phyloP scores from a whole-genome alignment of 73 alveolate genomes.

The Uronychia setigera region DNA sequence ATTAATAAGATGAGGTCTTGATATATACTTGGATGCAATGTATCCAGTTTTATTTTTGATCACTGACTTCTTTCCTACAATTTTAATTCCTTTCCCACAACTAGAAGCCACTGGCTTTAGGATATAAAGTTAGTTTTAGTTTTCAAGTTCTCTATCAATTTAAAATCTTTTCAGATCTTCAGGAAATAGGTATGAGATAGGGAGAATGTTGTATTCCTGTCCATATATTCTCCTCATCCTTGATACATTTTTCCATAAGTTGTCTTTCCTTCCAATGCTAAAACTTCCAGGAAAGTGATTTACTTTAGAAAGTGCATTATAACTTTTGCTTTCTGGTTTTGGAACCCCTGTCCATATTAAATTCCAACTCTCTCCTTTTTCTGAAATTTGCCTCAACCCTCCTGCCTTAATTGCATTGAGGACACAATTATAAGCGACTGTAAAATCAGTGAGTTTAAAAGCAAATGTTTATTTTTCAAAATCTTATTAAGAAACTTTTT shows the following conservation, averaged over 20 bases:
- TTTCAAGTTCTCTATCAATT: slow-evolving; percentile 8
- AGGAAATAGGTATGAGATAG: slow-evolving; percentile 29
- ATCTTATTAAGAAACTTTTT: neutral
- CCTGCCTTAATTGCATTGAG: slow-evolving; percentile 57
- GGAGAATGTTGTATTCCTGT: slow-evolving; percentile 27
- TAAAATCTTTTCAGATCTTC: slow-evolving; percentile 9
- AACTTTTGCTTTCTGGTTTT: neutral
- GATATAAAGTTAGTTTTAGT: slow-evolving; percentile 72
- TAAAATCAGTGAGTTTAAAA: slow-evolving; percentile 1
- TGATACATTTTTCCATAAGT: slow-evolving; percentile 77
- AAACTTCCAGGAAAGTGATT: slow-evolving; percentile 93
- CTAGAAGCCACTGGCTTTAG: slow-evolving; percentile 72
- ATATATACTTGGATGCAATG: slow-evolving; percentile 35
- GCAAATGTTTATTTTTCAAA: neutral
- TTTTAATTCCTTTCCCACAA: slow-evolving; percentile 74
- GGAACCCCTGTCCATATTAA: slow-evolving; percentile 66
- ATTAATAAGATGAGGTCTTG: slow-evolving; percentile 66
- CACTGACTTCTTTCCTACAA: slow-evolving; percentile 35
- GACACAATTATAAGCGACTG: slow-evolving; percentile 38
- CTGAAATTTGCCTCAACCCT: slow-evolving; percentile 38
- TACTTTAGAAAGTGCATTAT: slow-evolving; percentile 16
- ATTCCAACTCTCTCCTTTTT: slow-evolving; percentile 47
- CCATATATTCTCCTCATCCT: slow-evolving; percentile 69
- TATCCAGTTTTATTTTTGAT: slow-evolving; percentile 46
- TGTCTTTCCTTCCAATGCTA: slow-evolving; percentile 93